A percentile compares a stretch with the other conserved stretches of the same genome.
These are phyloP conservation scores for Wickerhamiella shivajii DNA, from an alignment of 805 yeast species.

Conservation along the genomic window DNA sequence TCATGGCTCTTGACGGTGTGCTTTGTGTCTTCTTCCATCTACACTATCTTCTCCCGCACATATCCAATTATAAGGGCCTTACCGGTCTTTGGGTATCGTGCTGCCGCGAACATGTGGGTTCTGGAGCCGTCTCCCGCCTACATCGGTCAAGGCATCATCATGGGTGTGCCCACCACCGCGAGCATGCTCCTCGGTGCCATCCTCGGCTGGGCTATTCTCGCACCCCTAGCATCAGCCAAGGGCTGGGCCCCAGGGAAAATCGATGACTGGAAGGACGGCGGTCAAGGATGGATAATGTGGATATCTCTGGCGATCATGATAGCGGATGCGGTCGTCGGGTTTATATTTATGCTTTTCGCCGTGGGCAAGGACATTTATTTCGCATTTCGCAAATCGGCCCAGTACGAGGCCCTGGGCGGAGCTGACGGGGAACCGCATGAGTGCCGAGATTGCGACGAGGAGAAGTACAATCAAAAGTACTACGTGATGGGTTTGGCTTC, in stretches of 20 bases:
- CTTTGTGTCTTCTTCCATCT: constrained; percentile 52
- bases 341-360: too few species aligned
- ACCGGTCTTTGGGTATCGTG: constrained; percentile 58
- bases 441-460: constrained; percentile 1
- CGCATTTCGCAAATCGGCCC: neutral
- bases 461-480: constrained; percentile 5
- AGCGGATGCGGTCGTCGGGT: constrained; percentile 73
- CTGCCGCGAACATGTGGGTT: constrained; percentile 67
- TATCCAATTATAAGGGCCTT: constrained; percentile 51
- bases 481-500: constrained; percentile 40
- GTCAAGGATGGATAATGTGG: constrained; percentile 98
- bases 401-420: neutral
- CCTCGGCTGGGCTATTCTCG: constrained; percentile 85
- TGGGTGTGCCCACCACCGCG: constrained; percentile 86
- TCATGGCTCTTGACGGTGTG: constrained; percentile 45
- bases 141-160: constrained; percentile 92
- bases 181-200: constrained; percentile 84
- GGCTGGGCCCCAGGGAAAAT: constrained; percentile 87
- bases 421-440: neutral
- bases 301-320: constrained; percentile 85
- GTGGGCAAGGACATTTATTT: constrained; percentile 2
- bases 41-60: constrained; percentile 60
- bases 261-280: constrained; percentile 86
- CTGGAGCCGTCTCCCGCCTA: constrained; percentile 96
- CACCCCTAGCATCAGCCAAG: constrained; percentile 52